phyloP scores from a whole-genome alignment of 805 yeast genomes.

The Wickerhamomyces silvicola region DNA sequence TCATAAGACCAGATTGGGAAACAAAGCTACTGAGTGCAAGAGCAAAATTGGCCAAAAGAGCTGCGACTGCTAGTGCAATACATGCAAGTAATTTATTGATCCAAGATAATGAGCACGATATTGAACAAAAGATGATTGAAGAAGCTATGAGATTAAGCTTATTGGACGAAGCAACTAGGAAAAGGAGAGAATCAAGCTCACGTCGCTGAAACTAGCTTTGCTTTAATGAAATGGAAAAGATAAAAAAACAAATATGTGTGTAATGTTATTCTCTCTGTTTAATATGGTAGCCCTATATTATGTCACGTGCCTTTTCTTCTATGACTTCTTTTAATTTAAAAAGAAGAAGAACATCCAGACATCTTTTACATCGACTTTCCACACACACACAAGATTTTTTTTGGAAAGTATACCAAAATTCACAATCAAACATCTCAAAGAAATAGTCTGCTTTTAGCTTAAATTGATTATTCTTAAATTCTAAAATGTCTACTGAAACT shows the following conservation, averaged over 20 bases:
- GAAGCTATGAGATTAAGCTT: conserved; percentile 75
- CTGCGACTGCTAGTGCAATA: conserved; percentile 91
- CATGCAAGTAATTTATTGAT: conserved; percentile 79
- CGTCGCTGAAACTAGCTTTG: no score
- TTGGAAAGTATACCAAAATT: no score
- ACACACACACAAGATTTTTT: no score
- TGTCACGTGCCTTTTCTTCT: no score
- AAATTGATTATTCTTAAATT: conserved; percentile 25
- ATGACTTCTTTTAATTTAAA: no score
- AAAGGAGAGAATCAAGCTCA: conserved; percentile 23
- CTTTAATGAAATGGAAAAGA: no score
- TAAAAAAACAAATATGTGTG: no score
- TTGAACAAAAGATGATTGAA: conserved; percentile 75
- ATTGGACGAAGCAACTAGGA: conserved; percentile 59
- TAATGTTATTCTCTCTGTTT: no score
- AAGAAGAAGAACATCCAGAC: no score
- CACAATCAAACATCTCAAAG: no score
- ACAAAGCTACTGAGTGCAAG: conserved; percentile 64
- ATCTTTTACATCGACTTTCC: no score
- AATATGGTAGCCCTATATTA: no score
- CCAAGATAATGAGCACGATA: conserved; percentile 30
- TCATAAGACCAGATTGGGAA: conserved; percentile 92
- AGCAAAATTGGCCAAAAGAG: conserved; percentile 69
- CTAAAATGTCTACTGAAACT: conserved; percentile 65
- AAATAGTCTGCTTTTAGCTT: conserved; percentile 27